Conservation (phyloP, 148 eudicot genomes). For the Arbutus unedo region DNA sequence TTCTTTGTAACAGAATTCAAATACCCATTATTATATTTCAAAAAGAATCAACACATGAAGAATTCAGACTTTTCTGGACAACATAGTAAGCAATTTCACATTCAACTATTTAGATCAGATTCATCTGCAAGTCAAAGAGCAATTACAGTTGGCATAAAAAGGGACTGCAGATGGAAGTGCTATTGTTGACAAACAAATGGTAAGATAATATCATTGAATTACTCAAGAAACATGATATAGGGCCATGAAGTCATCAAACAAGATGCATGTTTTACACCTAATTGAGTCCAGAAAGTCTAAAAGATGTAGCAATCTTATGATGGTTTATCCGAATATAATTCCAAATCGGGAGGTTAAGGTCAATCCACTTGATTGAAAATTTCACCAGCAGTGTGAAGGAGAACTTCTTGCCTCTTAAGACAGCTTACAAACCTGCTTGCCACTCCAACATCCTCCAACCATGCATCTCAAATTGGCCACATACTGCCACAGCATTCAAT, state of each 20-base stretch:
- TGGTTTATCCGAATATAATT: constrained; percentile 9
- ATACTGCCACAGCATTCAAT: not conserved
- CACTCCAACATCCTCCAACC: not conserved
- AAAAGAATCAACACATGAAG: constrained; percentile 1
- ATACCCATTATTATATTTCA: constrained; percentile 5
- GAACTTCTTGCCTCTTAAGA: not conserved
- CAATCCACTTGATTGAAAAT: constrained; percentile 21
- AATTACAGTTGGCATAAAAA: constrained; percentile 20
- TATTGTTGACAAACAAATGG: constrained; percentile 12
- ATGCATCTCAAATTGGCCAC: not conserved
- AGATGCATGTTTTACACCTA: not conserved
- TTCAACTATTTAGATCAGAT: constrained; percentile 11
- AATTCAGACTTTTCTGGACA: not conserved
- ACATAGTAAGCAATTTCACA: constrained; percentile 8
- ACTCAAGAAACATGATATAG: not conserved
- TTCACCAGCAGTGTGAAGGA: constrained; percentile 1
- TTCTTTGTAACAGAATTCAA: not conserved
- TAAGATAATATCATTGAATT: not conserved
- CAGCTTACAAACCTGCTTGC: constrained; percentile 16
- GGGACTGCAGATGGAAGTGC: constrained; percentile 20
- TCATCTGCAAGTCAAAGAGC: constrained; percentile 16
- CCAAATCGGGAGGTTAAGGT: constrained; percentile 7
- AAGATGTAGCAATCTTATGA: not conserved
- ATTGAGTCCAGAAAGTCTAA: constrained; percentile 11
- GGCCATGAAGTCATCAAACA: constrained; percentile 2